These are phyloP conservation scores for Aspergillus bertholletiae DNA, from an alignment of 495 filamentous ascomycete genomes.

Conservation along the genomic window DNA sequence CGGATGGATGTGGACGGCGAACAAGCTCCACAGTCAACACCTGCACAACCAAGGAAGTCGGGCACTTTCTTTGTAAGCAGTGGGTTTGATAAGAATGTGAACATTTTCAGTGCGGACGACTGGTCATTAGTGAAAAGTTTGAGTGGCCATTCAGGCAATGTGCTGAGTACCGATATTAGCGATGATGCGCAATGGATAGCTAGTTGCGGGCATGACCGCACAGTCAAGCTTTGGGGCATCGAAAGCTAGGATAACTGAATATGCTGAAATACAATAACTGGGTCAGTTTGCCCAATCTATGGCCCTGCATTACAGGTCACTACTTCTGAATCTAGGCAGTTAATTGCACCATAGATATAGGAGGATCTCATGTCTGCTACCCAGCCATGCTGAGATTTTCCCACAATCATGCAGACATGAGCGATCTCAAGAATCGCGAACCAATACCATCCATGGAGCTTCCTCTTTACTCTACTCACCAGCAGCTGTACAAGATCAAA, in stretches of 20 bases:
- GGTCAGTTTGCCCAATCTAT: background rate
- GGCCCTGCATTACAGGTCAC: background rate
- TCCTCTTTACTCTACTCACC: background rate
- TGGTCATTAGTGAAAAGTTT: constrained; percentile 87
- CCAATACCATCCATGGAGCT: background rate
- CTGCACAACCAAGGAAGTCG: constrained; percentile 54
- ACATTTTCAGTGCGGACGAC: constrained; percentile 92
- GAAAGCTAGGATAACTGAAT: constrained; percentile 39
- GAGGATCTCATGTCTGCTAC: background rate
- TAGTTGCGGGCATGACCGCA: constrained; percentile 88
- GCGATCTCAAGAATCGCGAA: background rate
- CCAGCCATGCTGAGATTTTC: background rate
- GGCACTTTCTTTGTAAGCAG: constrained; percentile 88
- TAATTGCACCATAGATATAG: background rate
- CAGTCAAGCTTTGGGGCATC: constrained; percentile 92
- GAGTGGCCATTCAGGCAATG: constrained; percentile 86
- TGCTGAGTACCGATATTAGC: constrained; percentile 84
- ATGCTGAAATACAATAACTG: background rate
- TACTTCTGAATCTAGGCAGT: background rate
- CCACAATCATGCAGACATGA: background rate
- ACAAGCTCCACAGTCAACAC: constrained; percentile 10
- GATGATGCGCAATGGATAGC: constrained; percentile 86
- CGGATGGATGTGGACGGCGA: constrained; percentile 54
- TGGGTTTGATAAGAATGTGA: constrained; percentile 94
- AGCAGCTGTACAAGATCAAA: background rate